Percentiles rank a stretch among this genome's conserved stretches.
phyloP scores from a whole-genome alignment of 2,329 filamentous ascomycete genomes.

The Neophaeococcomyces mojaviensis region DNA sequence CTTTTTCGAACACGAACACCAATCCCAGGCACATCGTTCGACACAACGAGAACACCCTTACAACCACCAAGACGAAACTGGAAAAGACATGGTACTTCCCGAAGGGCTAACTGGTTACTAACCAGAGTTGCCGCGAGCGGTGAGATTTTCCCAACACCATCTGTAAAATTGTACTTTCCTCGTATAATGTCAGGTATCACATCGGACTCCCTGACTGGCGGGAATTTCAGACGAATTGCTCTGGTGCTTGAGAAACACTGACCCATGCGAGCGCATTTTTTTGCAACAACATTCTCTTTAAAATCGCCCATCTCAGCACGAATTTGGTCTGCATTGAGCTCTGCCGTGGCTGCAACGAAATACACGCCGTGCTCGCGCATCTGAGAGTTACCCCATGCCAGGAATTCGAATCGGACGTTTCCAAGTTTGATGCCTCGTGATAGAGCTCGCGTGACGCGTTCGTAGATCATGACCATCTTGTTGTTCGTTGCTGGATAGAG shows the following conservation, averaged over 20 bases:
- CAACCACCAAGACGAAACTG: conserved; percentile 89
- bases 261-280: conserved; percentile 79
- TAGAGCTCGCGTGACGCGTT: conserved; percentile 63
- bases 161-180: conserved; percentile 69
- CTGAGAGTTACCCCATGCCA: conserved; percentile 93
- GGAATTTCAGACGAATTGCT: conserved; percentile 34
- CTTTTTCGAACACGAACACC: conserved; percentile 74
- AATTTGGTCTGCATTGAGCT: conserved; percentile 66
- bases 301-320: conserved; percentile 83
- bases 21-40: conserved; percentile 57
- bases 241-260: conserved; percentile 91
- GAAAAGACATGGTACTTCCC: conserved; percentile 66
- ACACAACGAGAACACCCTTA: conserved; percentile 79
- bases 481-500: conserved; percentile 52
- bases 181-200: conserved; percentile 62
- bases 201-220: conserved; percentile 34
- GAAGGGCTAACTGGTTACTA: conserved; percentile 59
- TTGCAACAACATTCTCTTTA: conserved; percentile 76
- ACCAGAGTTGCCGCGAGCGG: conserved; percentile 66
- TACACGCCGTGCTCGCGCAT: conserved; percentile 87
- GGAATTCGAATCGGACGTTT: conserved; percentile 74
- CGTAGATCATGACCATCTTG: conserved; percentile 63
- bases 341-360: conserved; percentile 66
- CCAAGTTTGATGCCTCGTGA: conserved; percentile 74
- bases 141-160: conserved; percentile 93